A percentile compares a stretch with the other conserved stretches of the same genome.
These are phyloP conservation scores for Hanseniaspora occidentalis DNA, from an alignment of 805 yeast species.

Conservation along the genomic window DNA sequence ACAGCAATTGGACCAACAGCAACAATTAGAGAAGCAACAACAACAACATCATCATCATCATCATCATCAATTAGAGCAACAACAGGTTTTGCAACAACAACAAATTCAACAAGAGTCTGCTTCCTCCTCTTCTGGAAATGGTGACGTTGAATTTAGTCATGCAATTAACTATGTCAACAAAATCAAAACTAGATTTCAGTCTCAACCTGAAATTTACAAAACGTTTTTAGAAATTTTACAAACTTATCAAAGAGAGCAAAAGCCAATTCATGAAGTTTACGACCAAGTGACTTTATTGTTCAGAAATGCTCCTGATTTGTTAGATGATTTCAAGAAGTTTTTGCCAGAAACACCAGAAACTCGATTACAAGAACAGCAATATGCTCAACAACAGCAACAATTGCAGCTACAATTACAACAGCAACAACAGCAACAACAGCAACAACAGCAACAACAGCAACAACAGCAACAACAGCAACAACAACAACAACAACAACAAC, in stretches of 20 bases:
- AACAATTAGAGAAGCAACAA: slow-evolving; percentile 1
- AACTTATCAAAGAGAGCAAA: slow-evolving; percentile 92
- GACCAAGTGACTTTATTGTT: slow-evolving; percentile 83
- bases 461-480: slow-evolving; percentile 2
- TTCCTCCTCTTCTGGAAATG: slow-evolving; percentile 23
- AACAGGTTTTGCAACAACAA: slow-evolving; percentile 10
- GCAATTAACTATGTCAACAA: slow-evolving; percentile 94
- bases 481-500: slow-evolving; percentile 4
- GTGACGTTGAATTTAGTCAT: slow-evolving; percentile 90
- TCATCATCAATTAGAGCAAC: slow-evolving; percentile 13
- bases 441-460: slow-evolving; percentile 2
- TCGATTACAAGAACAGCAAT: slow-evolving; percentile 19
- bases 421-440: slow-evolving; percentile 5
- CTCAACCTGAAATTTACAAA: slow-evolving; percentile 92
- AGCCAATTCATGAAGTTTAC: slow-evolving; percentile 90
- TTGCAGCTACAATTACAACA: slow-evolving; percentile 4
- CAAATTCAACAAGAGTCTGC: too few species aligned
- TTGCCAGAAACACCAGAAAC: slow-evolving; percentile 53
- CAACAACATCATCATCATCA: slow-evolving; percentile 11
- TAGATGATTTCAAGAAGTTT: slow-evolving; percentile 91
- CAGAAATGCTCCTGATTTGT: slow-evolving; percentile 84
- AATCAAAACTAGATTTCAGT: slow-evolving; percentile 84
- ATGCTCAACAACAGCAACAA: slow-evolving; percentile 5
- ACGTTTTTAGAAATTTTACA: slow-evolving; percentile 89
- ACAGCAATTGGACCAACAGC: slow-evolving; percentile 9